phyloP scores from a whole-genome alignment of 225 moss, liverwort and hornwort species.

The Bryoerythrophyllum caledonicum region DNA sequence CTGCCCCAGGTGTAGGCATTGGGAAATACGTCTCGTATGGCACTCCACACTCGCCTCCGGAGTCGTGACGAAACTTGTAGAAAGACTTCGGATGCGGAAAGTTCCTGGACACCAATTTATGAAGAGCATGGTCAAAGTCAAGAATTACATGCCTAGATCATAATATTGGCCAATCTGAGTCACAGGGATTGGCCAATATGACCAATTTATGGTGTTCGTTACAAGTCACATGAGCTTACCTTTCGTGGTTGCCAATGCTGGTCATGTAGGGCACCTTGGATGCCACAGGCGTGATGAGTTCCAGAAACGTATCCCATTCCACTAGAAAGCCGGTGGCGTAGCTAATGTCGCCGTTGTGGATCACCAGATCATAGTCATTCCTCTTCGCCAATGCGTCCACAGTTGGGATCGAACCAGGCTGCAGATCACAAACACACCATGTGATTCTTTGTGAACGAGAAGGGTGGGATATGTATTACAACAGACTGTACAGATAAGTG shows the following conservation, averaged over 20 bases:
- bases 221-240: constrained; percentile 16
- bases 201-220: too few relatives aligned
- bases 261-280: constrained; percentile 64
- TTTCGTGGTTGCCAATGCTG: constrained; percentile 64
- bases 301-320: constrained; percentile 68
- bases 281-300: constrained; percentile 54
- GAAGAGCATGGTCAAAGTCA: neutral
- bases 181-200: too few relatives aligned
- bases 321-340: constrained; percentile 66
- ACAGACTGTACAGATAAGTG: too few relatives aligned
- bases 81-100: constrained; percentile 48
- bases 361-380: constrained; percentile 39
- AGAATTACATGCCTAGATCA: too few relatives aligned
- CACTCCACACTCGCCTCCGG: constrained; percentile 66
- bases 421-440: neutral
- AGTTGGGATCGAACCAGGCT: constrained; percentile 51
- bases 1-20: constrained; percentile 49
- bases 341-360: constrained; percentile 69
- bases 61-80: constrained; percentile 40
- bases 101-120: constrained; percentile 34
- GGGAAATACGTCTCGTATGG: constrained; percentile 62
- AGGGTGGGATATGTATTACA: too few relatives aligned
- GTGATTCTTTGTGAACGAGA: too few relatives aligned
- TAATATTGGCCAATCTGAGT: too few relatives aligned
- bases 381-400: constrained; percentile 38